These are phyloP conservation scores for Linnemannia hyalina DNA, from an alignment of 192 early-diverging fungal species.

Conservation along the genomic window DNA sequence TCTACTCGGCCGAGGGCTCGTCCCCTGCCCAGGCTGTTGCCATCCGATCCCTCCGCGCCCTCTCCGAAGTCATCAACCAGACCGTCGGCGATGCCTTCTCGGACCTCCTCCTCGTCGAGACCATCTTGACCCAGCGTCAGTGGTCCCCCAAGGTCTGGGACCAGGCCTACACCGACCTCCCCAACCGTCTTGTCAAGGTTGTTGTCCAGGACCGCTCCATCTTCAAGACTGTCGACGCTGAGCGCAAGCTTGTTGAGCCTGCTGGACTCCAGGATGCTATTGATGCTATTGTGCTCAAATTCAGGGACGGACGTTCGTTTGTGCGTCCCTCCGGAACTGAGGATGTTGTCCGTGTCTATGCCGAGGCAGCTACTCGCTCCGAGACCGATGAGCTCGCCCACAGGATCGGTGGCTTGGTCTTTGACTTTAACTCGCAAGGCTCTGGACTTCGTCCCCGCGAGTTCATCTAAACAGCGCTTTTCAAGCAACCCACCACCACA, in stretches of 20 bases:
- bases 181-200: constrained; percentile 97
- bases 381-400: constrained; percentile 91
- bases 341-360: constrained; percentile 98
- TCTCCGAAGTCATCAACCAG: constrained; percentile 98
- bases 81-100: constrained; percentile 98
- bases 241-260: constrained; percentile 92
- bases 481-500: neutral
- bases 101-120: constrained; percentile 95
- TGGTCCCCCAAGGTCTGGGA: constrained; percentile 93
- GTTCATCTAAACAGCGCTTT: constrained; percentile 53
- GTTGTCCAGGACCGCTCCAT: constrained; percentile 86
- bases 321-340: constrained; percentile 99
- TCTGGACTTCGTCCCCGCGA: constrained; percentile 84
- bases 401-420: constrained; percentile 92
- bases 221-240: constrained; percentile 98
- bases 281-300: constrained; percentile 86
- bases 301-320: constrained; percentile 91
- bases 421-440: constrained; percentile 90
- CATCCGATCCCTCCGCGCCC: constrained; percentile 80
- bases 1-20: constrained; percentile 72
- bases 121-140: constrained; percentile 86
- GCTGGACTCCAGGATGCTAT: constrained; percentile 88
- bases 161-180: constrained; percentile 92
- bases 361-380: constrained; percentile 94
- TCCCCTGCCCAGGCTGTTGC: constrained; percentile 85